Conservation (phyloP, 2,329 filamentous ascomycete genomes). For the Claviceps spartinae region DNA sequence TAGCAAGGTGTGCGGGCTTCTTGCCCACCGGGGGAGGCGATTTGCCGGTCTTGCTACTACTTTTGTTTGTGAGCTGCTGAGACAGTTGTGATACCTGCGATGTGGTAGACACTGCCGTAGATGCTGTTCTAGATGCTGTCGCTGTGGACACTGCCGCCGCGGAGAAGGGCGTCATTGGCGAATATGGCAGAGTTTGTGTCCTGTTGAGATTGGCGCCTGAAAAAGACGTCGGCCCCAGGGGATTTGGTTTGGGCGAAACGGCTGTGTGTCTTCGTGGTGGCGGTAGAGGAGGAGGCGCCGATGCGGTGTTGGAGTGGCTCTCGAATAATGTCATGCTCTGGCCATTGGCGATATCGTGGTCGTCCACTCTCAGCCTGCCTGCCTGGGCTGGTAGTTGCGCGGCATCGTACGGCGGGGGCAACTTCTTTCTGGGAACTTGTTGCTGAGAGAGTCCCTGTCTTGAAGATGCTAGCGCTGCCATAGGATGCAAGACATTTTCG, state of each 20-base stretch:
- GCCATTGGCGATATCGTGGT: background rate
- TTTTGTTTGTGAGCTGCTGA: constrained; percentile 18
- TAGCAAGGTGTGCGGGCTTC: constrained; percentile 44
- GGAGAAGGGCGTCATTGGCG: constrained; percentile 17
- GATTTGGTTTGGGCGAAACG: constrained; percentile 6
- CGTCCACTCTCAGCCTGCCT: constrained; percentile 26
- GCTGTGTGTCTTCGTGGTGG: constrained; percentile 31
- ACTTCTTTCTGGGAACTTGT: constrained; percentile 29
- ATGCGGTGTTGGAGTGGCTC: background rate
- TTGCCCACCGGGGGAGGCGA: constrained; percentile 44
- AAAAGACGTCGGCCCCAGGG: background rate
- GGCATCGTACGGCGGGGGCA: constrained; percentile 38
- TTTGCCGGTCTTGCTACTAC: constrained; percentile 16
- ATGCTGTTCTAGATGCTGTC: no score
- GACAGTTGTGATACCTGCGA: constrained; percentile 22
- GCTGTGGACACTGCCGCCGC: background rate
- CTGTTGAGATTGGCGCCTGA: constrained; percentile 11
- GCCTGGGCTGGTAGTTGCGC: constrained; percentile 31
- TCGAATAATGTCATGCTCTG: background rate
- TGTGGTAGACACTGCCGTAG: constrained; percentile 14
- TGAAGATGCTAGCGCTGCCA: constrained; percentile 23
- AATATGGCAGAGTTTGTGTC: constrained; percentile 13
- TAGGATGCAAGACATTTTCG: constrained; percentile 40
- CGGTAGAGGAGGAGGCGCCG: constrained; percentile 19
- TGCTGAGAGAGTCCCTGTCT: constrained; percentile 27